Evolutionary conservation across 257 asterid species (phyloP).

Genomic region (Solanum paucissectum): DNA sequence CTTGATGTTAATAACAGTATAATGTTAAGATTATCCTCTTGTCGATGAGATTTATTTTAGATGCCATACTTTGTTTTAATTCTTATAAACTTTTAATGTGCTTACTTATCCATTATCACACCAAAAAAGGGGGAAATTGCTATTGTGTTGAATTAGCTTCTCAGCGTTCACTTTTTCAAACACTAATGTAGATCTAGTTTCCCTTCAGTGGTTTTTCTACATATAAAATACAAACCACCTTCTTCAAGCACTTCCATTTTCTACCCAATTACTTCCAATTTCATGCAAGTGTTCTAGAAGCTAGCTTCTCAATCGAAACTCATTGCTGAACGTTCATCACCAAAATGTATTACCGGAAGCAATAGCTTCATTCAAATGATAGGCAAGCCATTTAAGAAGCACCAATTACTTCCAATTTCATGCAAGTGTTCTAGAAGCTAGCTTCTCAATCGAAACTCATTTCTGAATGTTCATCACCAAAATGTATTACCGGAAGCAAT

Average conservation of each 20-base stretch:
- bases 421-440: background rate
- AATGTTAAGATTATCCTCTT: background rate
- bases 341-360: background rate
- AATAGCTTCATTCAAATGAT: background rate
- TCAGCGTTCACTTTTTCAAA: background rate
- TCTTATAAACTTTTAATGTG: background rate
- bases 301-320: background rate
- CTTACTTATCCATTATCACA: background rate
- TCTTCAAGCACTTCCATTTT: background rate
- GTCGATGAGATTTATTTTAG: background rate
- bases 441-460: background rate
- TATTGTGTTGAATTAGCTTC: background rate
- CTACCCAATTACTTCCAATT: background rate
- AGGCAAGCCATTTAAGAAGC: background rate
- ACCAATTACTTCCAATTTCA: background rate
- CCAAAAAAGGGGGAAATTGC: background rate
- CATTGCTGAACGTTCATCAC: background rate
- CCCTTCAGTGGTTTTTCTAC: background rate
- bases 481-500: background rate
- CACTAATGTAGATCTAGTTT: background rate
- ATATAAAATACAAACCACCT: background rate
- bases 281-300: background rate
- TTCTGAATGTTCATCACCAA: background rate
- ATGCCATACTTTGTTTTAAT: background rate
- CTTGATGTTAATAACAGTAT: background rate